Base-by-base conservation (phyloP, 257 asterid species). In the Petunia axillaris region DNA sequence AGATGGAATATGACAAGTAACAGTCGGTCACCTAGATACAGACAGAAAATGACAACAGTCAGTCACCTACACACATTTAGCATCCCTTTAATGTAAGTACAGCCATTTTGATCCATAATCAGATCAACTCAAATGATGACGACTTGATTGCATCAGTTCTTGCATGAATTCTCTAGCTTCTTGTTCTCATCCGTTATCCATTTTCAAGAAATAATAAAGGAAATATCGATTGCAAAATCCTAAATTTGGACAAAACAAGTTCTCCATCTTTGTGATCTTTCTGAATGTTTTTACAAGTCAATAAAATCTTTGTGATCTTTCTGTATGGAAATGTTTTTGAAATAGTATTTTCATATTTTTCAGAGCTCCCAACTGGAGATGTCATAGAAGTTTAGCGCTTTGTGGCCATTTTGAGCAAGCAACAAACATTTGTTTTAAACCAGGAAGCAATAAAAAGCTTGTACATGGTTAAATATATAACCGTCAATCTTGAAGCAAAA, bases 191-290 rank as follows among this genome's bases (percentile, higher is more conserved):
- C 77, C 59, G 6, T 70, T 36, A 70, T 44, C 16, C 43, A 70
- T 70, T 70, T 70, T 70, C 58, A 70, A 70, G 41, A 46, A 59
- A 46, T 43, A 46, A 6, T 2, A 44, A 70, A 44, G 16, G 43
- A 46, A 38, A 70, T 35, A 25, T 16, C 58, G 10, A 46, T 70
- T 25, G 43, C 2, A 6, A 70, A 9, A 25, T 46, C 40, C 40
- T 46, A 70, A 35, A 70, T 9, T 16, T 25, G 59, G 59, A 70
- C 10, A 46, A 46, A 70, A 25, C 41, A 46, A 46, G 25, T 70
- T 70, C 58, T 70, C 16, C 77, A 48, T 70, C 16, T 46, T 25
- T 13, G 5, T 70, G 59, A 70, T 68, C 15, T 68, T 68, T 68
- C 76, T 44, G 40, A 2, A 41, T 44, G n/a, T 68, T 46, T 41